These are phyloP conservation scores for Colletotrichum siamense DNA, from an alignment of 2,329 filamentous ascomycete species.

Conservation along the genomic window DNA sequence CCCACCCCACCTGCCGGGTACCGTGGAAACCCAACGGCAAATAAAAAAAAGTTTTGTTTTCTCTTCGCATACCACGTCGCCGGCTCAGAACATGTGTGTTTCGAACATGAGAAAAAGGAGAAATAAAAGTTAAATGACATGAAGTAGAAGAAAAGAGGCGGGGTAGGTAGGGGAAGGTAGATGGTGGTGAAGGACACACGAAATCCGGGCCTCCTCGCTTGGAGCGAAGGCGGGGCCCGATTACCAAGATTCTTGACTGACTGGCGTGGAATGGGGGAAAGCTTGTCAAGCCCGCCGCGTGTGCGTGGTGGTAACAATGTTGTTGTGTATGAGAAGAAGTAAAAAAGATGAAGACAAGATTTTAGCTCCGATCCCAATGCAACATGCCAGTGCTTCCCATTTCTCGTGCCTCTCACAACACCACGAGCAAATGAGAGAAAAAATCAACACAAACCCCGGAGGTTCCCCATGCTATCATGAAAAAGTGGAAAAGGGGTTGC, in stretches of 20 bases:
- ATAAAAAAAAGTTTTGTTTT: background rate
- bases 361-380: constrained; percentile 20
- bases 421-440: background rate
- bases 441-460: background rate
- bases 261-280: background rate
- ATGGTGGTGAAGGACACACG: background rate
- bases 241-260: background rate
- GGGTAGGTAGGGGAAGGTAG: constrained; percentile 14
- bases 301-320: background rate
- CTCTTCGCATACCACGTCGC: background rate
- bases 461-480: constrained; percentile 18
- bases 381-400: constrained; percentile 17
- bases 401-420: background rate
- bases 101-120: background rate
- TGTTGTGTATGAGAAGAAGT: constrained; percentile 4
- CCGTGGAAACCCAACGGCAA: constrained; percentile 13
- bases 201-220: background rate
- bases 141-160: constrained; percentile 23
- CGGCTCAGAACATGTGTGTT: background rate
- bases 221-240: background rate
- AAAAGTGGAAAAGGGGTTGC: background rate
- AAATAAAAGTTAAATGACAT: constrained; percentile 13
- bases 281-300: background rate
- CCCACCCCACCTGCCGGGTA: constrained; percentile 12
- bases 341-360: background rate